Base-by-base conservation (phyloP, 352 stramenopile species). In the Pythium periplocum region DNA sequence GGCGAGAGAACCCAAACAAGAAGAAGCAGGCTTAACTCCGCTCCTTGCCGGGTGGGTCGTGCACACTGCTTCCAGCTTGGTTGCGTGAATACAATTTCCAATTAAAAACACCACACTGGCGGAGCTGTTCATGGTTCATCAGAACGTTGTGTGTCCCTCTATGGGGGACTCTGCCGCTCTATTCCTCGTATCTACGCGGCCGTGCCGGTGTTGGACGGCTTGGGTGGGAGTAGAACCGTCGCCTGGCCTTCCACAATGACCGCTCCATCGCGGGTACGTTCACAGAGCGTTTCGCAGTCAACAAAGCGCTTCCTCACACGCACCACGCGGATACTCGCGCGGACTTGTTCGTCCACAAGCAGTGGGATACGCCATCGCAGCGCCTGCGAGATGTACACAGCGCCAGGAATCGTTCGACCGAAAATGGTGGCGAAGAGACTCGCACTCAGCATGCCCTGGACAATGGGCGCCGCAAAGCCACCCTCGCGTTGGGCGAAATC, bases 371-470 rank as follows among this genome's bases (percentile, higher is more conserved):
- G 71, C 71, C 81, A 93, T 45, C 77, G 74, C 39, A 93, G 61
- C 51, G 75, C 59, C 64, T 93, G 83, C 42, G 75, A 76, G 26
- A 90, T 64, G 65, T 93, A 93, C 35, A 93, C 66, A 10, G 78
- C 72, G 26, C 83, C 83, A 0, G 83, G 83, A 52, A 92, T 73
- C 32, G 72, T 75, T 30, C 66, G 66, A 31, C 81, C 83, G 48
- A 93, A 92, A 59, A 93, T 89, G 31, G 83, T 89, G 33, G 83
- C 81, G 51, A 93, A 92, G 17, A 93, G 78, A 56, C 78, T 86
- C 37, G 77, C 74, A 31, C 66, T 87, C 26, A 93, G 73, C 51
- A 92, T 80, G n/a, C 83, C 83, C 54, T 93, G 80, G 36, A 93
- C 83, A 33, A 93, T 67, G 0, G 80, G 78, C 38, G 72, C 68